Percentiles rank a stretch among this genome's conserved stretches.
Evolutionary conservation across 1,284 basidiomycete genomes (phyloP).

Genomic region (Entoloma clypeatum): DNA sequence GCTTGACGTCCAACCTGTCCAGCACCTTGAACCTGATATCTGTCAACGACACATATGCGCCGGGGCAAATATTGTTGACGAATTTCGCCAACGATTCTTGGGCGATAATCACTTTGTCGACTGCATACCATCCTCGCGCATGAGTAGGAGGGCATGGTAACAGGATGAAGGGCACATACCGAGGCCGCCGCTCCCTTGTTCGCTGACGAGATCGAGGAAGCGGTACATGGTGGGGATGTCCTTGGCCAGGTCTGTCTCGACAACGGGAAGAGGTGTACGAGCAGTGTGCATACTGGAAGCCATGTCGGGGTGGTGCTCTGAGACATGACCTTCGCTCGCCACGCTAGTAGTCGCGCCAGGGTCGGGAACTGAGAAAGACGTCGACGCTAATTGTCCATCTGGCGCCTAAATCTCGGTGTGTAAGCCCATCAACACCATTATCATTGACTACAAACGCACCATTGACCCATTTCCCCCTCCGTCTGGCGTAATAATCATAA

Average conservation of each 20-base stretch:
- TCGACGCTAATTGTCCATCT: no score
- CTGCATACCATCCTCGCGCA: conserved; percentile 25
- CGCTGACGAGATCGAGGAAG: conserved; percentile 49
- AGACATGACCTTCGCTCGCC: no score
- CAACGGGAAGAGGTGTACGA: no score
- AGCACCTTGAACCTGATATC: conserved; percentile 49
- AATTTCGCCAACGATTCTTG: conserved; percentile 43
- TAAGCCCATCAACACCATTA: no score
- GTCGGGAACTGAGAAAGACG: no score
- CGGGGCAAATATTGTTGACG: conserved; percentile 43
- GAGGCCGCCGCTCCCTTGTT: conserved; percentile 47
- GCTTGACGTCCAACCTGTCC: conserved; percentile 40
- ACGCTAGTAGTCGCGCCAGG: no score
- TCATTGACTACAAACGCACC: no score
- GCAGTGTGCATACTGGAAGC: no score
- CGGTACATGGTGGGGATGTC: conserved; percentile 34
- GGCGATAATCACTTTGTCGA: conserved; percentile 57
- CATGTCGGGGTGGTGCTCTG: no score
- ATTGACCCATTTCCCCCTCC: no score
- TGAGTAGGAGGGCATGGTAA: not conserved
- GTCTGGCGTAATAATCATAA: no score
- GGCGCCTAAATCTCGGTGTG: no score
- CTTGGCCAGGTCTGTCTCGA: conserved; percentile 20
- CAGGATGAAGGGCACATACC: conserved; percentile 30
- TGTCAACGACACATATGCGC: conserved; percentile 47